Base-by-base conservation (phyloP, 441 rosid genomes). In the Brassica hybrid region DNA sequence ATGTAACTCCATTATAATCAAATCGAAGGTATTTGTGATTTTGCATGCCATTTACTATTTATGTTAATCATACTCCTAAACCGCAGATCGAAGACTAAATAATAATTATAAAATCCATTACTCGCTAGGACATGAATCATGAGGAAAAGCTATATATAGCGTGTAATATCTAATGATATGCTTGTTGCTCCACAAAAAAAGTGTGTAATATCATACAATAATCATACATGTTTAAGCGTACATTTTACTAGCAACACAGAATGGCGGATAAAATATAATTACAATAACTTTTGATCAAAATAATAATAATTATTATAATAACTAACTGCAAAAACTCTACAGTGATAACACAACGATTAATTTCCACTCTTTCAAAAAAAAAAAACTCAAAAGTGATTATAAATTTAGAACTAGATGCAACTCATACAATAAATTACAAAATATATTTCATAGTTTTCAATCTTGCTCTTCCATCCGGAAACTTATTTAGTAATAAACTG, bases 91-190 rank as follows among this genome's bases (percentile, higher is more conserved):
- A 21, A 52, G 21, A 72, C 27, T 60, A 67, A 65, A 60, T 19
- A 57, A 48, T 19, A 45, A 34, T 32, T 14, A 32, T 48, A 66
- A 58, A 58, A 58, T 5, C 61, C 62, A 58, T 7, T 10, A 58
- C 27, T 56, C 27, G 27, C 61, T 57, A 54, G 14, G 56, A 67
- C 78, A 79, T 79, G 78, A 79, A 79, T 74, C 75, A 79, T 73
- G 78, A 74, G 69, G 65, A 74, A 67, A 73, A 45, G 2, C 73
- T 43, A 73, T 12, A 45, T 45, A 69, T 79, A 79, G 67, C 74
- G 71, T 78, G 77, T 78, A n/a, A n/a, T n/a, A n/a, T n/a, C n/a
- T n/a, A n/a, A n/a, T n/a, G n/a, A n/a, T n/a, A n/a, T n/a, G n/a
- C n/a, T n/a, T n/a, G n/a, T n/a, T n/a, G n/a, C n/a, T n/a, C n/a